These are phyloP conservation scores for Daldinia loculata DNA, from an alignment of 495 filamentous ascomycete genomes.

Conservation along the genomic window DNA sequence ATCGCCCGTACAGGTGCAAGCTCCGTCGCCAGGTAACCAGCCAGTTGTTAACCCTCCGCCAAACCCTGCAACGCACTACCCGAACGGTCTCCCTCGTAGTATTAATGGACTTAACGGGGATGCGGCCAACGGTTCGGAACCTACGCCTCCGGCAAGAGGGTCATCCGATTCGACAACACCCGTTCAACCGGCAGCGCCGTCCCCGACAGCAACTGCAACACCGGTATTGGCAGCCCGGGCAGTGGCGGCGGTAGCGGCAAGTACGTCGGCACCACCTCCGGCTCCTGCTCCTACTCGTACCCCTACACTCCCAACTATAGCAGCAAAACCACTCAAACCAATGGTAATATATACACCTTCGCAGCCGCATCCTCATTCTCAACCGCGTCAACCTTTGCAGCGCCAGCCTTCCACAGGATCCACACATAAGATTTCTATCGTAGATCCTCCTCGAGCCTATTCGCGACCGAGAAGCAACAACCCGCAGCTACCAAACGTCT, in stretches of 20 bases:
- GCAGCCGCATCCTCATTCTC: conserved; percentile 3
- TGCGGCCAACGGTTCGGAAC: conserved; percentile 5
- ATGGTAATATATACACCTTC: conserved; percentile 15
- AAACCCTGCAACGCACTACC: conserved; percentile 22
- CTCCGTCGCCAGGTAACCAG: background rate
- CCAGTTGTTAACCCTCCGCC: background rate
- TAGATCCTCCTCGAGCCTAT: conserved; percentile 49
- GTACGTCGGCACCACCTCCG: background rate
- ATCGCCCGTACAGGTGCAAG: conserved; percentile 1
- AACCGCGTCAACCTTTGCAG: conserved; percentile 3
- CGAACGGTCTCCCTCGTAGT: conserved; percentile 36
- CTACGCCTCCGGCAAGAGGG: background rate
- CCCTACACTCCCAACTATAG: background rate
- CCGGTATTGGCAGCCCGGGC: conserved; percentile 2
- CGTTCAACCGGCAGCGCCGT: background rate
- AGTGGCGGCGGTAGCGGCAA: background rate
- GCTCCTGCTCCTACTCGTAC: background rate
- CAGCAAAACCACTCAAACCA: conserved; percentile 15
- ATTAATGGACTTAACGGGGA: conserved; percentile 34
- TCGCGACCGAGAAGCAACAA: conserved; percentile 15
- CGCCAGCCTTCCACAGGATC: conserved; percentile 12
- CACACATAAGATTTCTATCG: conserved; percentile 49
- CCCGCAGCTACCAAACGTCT: background rate
- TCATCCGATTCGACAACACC: conserved; percentile 20
- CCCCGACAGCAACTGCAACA: background rate